Evolutionary conservation across 2,329 filamentous ascomycete genomes (phyloP).

Genomic region (Trichoderma breve): DNA sequence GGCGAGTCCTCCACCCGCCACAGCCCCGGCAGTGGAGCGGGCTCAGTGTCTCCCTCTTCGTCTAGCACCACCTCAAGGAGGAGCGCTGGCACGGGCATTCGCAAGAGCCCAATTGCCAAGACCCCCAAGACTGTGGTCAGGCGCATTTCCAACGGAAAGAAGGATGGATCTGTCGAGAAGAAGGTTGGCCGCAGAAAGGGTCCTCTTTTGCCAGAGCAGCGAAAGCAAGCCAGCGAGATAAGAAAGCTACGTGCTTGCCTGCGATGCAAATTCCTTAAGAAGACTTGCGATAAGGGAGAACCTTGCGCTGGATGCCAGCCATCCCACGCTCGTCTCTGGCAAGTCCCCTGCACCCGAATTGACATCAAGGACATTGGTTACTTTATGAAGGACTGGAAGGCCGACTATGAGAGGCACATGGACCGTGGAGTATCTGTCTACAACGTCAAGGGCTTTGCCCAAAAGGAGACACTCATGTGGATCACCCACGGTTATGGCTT

Average conservation of each 20-base stretch:
- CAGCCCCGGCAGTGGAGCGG: slow-evolving; percentile 59
- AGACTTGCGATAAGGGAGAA: slow-evolving; percentile 97
- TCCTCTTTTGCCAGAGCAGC: slow-evolving; percentile 86
- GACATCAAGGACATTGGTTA: slow-evolving; percentile 98
- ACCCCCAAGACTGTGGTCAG: slow-evolving; percentile 78
- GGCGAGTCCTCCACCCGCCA: slow-evolving; percentile 50
- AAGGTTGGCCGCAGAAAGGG: slow-evolving; percentile 88
- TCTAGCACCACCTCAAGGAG: slow-evolving; percentile 55
- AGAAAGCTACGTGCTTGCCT: slow-evolving; percentile 90
- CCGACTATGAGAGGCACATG: slow-evolving; percentile 89
- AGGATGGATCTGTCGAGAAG: slow-evolving; percentile 78
- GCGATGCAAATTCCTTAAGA: slow-evolving; percentile 98
- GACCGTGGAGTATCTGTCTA: slow-evolving; percentile 84
- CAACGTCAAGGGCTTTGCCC: slow-evolving; percentile 84
- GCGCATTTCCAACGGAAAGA: slow-evolving; percentile 74
- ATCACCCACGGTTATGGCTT: slow-evolving; percentile 96
- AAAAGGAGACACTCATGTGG: slow-evolving; percentile 72
- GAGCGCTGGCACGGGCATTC: slow-evolving; percentile 67
- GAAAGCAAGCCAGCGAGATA: slow-evolving; percentile 95
- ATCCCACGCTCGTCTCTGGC: slow-evolving; percentile 92
- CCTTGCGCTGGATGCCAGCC: slow-evolving; percentile 94
- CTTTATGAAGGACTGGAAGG: slow-evolving; percentile 99
- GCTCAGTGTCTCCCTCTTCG: slow-evolving; percentile 59
- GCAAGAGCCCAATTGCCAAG: slow-evolving; percentile 78
- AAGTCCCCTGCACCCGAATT: slow-evolving; percentile 95